Percentiles rank a stretch among this genome's conserved stretches.
phyloP scores from a whole-genome alignment of 805 yeast species.

The Candida krabiensis region DNA sequence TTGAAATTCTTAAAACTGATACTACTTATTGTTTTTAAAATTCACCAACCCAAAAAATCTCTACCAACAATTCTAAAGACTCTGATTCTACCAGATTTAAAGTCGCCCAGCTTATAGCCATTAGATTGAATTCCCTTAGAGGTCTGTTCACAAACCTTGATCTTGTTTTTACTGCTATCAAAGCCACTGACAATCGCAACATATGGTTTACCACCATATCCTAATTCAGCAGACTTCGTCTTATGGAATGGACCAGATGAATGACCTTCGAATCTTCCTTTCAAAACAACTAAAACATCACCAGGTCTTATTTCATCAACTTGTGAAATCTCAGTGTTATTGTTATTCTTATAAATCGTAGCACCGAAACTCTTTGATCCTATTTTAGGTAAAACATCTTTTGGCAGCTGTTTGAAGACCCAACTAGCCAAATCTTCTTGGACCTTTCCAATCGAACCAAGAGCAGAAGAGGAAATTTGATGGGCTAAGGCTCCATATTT shows the following conservation, averaged over 20 bases:
- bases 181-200: constrained; percentile 66
- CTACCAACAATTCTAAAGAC: constrained; percentile 80
- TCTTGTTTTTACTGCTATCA: constrained; percentile 70
- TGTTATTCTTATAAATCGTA: constrained; percentile 59
- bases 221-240: constrained; percentile 47
- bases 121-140: constrained; percentile 55
- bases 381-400: constrained; percentile 40
- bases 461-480: constrained; percentile 39
- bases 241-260: constrained; percentile 38
- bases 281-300: constrained; percentile 74
- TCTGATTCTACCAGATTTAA: constrained; percentile 75
- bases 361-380: constrained; percentile 74
- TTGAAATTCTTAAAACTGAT: background rate
- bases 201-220: constrained; percentile 51
- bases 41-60: constrained; percentile 69
- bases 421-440: constrained; percentile 35
- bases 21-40: constrained; percentile 1
- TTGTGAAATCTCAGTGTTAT: constrained; percentile 49
- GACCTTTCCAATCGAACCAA: constrained; percentile 34
- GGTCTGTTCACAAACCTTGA: constrained; percentile 64
- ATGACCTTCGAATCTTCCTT: constrained; percentile 72
- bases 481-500: constrained; percentile 53
- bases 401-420: constrained; percentile 39
- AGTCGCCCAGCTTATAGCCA: constrained; percentile 66
- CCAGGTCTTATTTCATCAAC: constrained; percentile 74